These are phyloP conservation scores for Ganoderma boninense DNA, from an alignment of 1,284 basidiomycete species.

Conservation along the genomic window DNA sequence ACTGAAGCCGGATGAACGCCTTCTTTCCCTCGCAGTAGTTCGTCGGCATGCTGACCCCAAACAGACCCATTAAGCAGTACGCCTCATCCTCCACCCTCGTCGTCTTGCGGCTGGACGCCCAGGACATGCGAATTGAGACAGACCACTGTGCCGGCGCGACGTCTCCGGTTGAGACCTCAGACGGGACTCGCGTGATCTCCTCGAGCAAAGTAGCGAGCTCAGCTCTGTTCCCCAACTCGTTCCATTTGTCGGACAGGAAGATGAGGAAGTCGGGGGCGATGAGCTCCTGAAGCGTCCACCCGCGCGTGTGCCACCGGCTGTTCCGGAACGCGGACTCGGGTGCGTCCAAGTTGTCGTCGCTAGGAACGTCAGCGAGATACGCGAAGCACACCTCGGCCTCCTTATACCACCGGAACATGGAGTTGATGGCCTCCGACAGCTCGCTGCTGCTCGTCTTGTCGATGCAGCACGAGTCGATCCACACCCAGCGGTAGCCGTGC, in stretches of 20 bases:
- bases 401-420: no score
- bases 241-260: constrained; percentile 10
- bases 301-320: no score
- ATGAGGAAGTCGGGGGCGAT: no score
- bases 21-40: constrained; percentile 14
- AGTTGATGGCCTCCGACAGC: no score
- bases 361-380: no score
- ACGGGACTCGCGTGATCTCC: constrained; percentile 8
- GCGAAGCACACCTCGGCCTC: no score
- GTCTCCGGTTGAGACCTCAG: not conserved
- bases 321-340: no score
- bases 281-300: no score
- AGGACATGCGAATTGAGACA: constrained; percentile 10
- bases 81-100: constrained; percentile 18
- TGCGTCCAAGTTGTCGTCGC: no score
- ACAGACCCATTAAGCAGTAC: constrained; percentile 17
- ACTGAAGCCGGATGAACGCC: constrained; percentile 14
- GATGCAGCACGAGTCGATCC: no score
- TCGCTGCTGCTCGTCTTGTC: no score
- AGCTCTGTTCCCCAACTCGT: constrained; percentile 2
- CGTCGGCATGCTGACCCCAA: constrained; percentile 17
- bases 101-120: constrained; percentile 11
- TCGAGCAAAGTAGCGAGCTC: not conserved
- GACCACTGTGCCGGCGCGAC: not conserved
- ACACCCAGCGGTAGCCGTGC: no score